Conservation (phyloP, 148 eudicot species). For the Chenopodium suecicum region DNA sequence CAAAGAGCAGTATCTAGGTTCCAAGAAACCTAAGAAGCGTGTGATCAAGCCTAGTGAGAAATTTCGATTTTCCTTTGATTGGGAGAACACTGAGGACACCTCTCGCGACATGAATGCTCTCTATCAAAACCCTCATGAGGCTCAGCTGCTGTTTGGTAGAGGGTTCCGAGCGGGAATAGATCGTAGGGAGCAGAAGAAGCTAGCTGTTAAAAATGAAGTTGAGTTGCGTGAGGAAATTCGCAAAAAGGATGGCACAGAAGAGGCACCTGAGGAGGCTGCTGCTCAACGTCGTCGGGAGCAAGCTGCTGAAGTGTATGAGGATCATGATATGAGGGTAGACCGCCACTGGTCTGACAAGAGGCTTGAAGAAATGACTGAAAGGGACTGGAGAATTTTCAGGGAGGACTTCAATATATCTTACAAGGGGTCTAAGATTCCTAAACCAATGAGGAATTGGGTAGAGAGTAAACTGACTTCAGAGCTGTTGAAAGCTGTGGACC, state of each 20-base stretch:
- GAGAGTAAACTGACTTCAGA: conserved; percentile 67
- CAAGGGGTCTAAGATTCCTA: conserved; percentile 73
- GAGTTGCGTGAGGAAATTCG: conserved; percentile 44
- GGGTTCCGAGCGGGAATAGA: conserved; percentile 51
- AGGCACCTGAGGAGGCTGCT: conserved; percentile 43
- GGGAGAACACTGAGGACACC: conserved; percentile 80
- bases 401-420: conserved; percentile 82
- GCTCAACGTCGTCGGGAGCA: conserved; percentile 53
- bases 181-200: conserved; percentile 48
- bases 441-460: conserved; percentile 79
- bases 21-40: conserved; percentile 76
- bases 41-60: conserved; percentile 82
- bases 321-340: conserved; percentile 61
- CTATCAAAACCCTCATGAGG: conserved; percentile 73
- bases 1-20: conserved; percentile 78
- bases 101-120: conserved; percentile 67
- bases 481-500: conserved; percentile 70
- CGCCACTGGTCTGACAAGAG: conserved; percentile 62
- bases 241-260: conserved; percentile 37
- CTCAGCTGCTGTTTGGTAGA: conserved; percentile 50
- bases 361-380: conserved; percentile 70
- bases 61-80: conserved; percentile 70
- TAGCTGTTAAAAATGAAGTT: conserved; percentile 43
- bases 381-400: conserved; percentile 86
- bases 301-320: conserved; percentile 61